Conservation (phyloP, 2,329 filamentous ascomycete genomes). For the Cladophialophora exuberans region DNA sequence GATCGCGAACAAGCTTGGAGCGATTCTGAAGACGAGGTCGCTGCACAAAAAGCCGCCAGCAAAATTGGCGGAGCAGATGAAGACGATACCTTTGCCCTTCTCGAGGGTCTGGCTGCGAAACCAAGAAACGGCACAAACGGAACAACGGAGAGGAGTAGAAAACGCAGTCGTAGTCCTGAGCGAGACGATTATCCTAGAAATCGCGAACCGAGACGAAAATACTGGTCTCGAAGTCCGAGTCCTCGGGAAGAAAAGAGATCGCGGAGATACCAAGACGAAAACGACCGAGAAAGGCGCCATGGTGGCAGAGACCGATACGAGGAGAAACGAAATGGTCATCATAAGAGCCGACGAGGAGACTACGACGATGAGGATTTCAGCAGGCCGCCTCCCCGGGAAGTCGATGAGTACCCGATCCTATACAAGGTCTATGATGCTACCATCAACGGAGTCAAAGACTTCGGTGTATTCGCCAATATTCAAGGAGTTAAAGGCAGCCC, state of each 20-base stretch:
- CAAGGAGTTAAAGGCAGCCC: conserved; percentile 83
- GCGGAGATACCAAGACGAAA: conserved; percentile 47
- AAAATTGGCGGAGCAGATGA: conserved; percentile 52
- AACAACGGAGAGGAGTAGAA: conserved; percentile 48
- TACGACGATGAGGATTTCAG: conserved; percentile 64
- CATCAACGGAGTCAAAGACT: conserved; percentile 91
- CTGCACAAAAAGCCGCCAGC: conserved; percentile 34
- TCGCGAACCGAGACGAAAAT: conserved; percentile 48
- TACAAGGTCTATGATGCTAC: conserved; percentile 89
- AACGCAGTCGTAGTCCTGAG: conserved; percentile 58
- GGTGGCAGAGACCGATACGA: conserved; percentile 21
- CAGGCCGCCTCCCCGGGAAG: conserved; percentile 68
- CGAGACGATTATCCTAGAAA: conserved; percentile 54
- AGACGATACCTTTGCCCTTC: conserved; percentile 87
- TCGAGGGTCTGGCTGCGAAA: conserved; percentile 83
- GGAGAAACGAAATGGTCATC: conserved; percentile 39
- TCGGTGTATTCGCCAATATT: conserved; percentile 94
- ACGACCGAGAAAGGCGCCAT: conserved; percentile 45
- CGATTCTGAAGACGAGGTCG: conserved; percentile 49
- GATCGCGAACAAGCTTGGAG: conserved; percentile 68
- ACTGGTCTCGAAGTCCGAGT: conserved; percentile 58
- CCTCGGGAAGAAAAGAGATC: conserved; percentile 44
- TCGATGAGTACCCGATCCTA: conserved; percentile 79
- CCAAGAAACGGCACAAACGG: conserved; percentile 46
- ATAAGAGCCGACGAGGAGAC: conserved; percentile 46